Conservation (phyloP, 2,329 filamentous ascomycete species). For the Botrytis byssoidea region DNA sequence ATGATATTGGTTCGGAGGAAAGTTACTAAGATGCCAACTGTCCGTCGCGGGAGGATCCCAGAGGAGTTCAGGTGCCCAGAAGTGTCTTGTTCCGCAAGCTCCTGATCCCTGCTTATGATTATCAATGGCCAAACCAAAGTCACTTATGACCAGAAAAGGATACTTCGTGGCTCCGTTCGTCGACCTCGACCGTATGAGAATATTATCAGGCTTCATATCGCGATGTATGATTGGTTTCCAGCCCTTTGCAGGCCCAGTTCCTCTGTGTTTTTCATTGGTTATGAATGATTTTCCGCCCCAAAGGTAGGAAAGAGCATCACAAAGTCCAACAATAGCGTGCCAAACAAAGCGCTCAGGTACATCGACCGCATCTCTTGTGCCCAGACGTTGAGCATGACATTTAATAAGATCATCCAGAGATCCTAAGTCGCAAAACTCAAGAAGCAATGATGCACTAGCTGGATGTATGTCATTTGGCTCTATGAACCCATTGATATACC, state of each 20-base stretch:
- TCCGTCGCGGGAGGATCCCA: slow-evolving; percentile 26
- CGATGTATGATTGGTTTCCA: slow-evolving; percentile 36
- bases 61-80: slow-evolving; percentile 32
- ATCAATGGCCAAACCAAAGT: slow-evolving; percentile 35
- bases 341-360: slow-evolving; percentile 35
- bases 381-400: slow-evolving; percentile 23
- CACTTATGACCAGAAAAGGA: slow-evolving; percentile 34
- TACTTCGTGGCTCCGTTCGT: slow-evolving; percentile 30
- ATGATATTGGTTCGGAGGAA: slow-evolving; percentile 24
- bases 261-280: slow-evolving; percentile 13
- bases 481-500: slow-evolving; percentile 31
- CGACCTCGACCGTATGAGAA: slow-evolving; percentile 33
- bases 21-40: neutral
- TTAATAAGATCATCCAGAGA: slow-evolving; percentile 31
- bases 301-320: slow-evolving; percentile 35
- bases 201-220: slow-evolving; percentile 38
- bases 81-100: slow-evolving; percentile 25
- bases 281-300: slow-evolving; percentile 24
- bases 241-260: neutral
- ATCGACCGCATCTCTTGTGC: slow-evolving; percentile 3
- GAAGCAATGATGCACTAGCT: slow-evolving; percentile 30
- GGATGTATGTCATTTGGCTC: neutral
- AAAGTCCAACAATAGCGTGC: slow-evolving; percentile 34
- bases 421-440: slow-evolving; percentile 37
- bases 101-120: slow-evolving; percentile 23